Percentiles rank a stretch among this genome's conserved stretches.
Conservation (phyloP, 305 asterid species). For the Solanum hybrid region DNA sequence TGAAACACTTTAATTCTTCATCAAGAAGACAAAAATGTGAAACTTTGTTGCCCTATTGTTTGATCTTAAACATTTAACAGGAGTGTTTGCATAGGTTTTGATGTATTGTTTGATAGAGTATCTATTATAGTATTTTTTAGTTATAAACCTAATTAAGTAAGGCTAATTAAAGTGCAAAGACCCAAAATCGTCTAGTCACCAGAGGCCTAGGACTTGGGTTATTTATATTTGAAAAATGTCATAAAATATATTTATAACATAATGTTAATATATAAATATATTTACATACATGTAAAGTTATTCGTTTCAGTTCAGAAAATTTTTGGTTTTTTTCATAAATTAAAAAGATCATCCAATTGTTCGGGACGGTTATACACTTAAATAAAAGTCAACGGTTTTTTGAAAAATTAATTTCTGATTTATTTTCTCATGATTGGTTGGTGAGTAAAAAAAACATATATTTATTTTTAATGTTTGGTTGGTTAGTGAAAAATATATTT, state of each 20-base stretch:
- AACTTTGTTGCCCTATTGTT: background rate
- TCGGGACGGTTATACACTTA: background rate
- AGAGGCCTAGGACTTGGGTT: background rate
- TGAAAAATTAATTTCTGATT: background rate
- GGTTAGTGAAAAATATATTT: background rate
- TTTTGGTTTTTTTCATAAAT: background rate
- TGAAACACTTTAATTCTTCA: background rate
- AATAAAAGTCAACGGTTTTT: no score
- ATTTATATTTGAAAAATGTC: background rate
- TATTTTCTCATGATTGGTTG: background rate
- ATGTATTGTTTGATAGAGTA: background rate
- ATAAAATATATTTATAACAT: no score
- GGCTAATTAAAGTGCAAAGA: background rate
- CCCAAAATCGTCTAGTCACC: background rate
- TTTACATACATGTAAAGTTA: background rate
- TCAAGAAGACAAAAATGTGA: background rate
- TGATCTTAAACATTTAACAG: background rate
- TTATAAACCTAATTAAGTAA: background rate
- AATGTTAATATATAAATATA: no score
- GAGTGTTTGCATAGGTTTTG: background rate
- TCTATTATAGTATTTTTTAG: no score
- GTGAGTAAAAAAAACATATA: no score
- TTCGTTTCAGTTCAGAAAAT: no score
- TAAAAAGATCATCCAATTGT: background rate
- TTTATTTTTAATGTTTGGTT: no score